Percentiles rank a stretch among this genome's conserved stretches.
Conservation (phyloP, 2,329 filamentous ascomycete species). For the Hawksworthiomyces lignivorus region DNA sequence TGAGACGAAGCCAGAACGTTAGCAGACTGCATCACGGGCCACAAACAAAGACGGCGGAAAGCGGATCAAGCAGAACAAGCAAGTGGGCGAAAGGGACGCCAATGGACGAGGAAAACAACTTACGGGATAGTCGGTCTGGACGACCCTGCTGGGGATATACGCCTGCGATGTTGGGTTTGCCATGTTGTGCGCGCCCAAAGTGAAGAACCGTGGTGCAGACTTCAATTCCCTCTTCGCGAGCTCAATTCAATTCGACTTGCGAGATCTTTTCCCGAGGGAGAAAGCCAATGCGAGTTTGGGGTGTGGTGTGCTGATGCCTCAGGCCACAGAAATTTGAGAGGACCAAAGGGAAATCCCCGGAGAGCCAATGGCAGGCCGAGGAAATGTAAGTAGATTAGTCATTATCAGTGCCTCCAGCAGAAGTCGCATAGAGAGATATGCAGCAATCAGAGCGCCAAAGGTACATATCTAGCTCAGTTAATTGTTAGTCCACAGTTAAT, state of each 20-base stretch:
- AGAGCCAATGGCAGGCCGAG: slow-evolving; percentile 10
- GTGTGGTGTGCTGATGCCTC: no score
- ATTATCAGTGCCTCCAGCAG: no score
- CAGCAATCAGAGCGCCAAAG: no score
- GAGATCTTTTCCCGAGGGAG: slow-evolving; percentile 10
- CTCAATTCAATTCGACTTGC: no score
- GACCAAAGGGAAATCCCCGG: no score
- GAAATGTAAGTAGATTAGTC: slow-evolving; percentile 15
- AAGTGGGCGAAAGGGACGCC: slow-evolving; percentile 14
- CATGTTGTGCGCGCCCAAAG: slow-evolving; percentile 25
- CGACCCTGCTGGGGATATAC: slow-evolving; percentile 67
- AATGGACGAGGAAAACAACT: slow-evolving; percentile 36
- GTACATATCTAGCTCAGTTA: neutral
- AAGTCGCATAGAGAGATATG: no score
- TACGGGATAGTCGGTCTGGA: slow-evolving; percentile 82
- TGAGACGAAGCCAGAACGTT: slow-evolving; percentile 1
- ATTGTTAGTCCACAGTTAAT: neutral
- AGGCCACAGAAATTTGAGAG: no score
- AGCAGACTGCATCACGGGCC: no score
- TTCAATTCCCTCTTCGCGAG: slow-evolving; percentile 6
- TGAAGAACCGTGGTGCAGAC: slow-evolving; percentile 7
- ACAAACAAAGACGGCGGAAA: no score
- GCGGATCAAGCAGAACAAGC: no score
- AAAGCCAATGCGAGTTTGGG: slow-evolving; percentile 5
- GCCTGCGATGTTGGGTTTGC: slow-evolving; percentile 30